Conservation (phyloP, 768 basidiomycete species). For the Lepiota subincarnata region DNA sequence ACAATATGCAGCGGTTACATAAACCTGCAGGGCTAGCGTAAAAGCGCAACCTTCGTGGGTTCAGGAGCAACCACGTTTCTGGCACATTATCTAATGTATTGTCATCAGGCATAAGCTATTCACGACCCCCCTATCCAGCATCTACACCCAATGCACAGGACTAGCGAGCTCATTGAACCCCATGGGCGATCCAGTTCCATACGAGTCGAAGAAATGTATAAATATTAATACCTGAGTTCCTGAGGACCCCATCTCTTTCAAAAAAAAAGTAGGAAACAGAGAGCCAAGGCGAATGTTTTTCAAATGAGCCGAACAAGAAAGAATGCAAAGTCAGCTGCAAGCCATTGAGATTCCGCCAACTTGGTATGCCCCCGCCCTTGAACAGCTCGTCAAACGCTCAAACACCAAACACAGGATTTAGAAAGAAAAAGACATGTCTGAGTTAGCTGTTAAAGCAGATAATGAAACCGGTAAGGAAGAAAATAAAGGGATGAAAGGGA, state of each 20-base stretch:
- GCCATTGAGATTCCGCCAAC: neutral
- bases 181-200: too few relatives aligned
- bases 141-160: too few relatives aligned
- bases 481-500: constrained; percentile 22
- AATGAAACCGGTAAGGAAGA: constrained; percentile 25
- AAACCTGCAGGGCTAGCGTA: too few relatives aligned
- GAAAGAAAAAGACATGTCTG: constrained; percentile 30
- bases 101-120: too few relatives aligned
- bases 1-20: too few relatives aligned
- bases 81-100: too few relatives aligned
- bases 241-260: neutral
- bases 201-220: too few relatives aligned
- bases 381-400: constrained; percentile 12
- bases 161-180: too few relatives aligned
- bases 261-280: neutral
- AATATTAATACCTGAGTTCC: too few relatives aligned
- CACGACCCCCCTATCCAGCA: too few relatives aligned
- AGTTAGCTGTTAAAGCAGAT: constrained; percentile 32
- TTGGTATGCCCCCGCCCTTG: neutral
- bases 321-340: neutral
- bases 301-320: neutral
- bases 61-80: too few relatives aligned
- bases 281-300: neutral
- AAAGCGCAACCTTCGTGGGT: too few relatives aligned
- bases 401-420: constrained; percentile 17